Percentiles rank a stretch among this genome's conserved stretches.
Conservation (phyloP, 257 asterid genomes). For the Nicotiana undulata region DNA sequence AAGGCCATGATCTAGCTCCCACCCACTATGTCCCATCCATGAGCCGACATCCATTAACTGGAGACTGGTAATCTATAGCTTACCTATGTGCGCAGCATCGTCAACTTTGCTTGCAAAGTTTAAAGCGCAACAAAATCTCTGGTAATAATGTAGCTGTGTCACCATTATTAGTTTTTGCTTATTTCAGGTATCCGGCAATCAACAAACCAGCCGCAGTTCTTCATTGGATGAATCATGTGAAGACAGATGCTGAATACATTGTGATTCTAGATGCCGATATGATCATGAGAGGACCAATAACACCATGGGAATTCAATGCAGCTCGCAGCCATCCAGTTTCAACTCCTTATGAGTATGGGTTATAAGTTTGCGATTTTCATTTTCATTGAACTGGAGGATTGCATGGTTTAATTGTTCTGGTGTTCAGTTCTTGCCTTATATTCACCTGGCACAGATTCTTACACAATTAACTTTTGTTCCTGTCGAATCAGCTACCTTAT, state of each 20-base stretch:
- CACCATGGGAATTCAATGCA: constrained; percentile 98
- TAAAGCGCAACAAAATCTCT: no score
- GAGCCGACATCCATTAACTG: constrained; percentile 95
- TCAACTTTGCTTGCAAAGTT: no score
- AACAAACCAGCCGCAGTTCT: constrained; percentile 93
- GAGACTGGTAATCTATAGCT: constrained; percentile 68
- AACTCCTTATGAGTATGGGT: constrained; percentile 86
- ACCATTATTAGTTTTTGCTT: constrained; percentile 6
- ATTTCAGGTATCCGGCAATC: constrained; percentile 90
- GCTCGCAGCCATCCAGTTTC: constrained; percentile 72
- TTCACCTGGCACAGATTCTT: background rate
- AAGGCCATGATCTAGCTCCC: constrained; percentile 87
- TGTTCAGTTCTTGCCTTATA: background rate
- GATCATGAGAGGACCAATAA: constrained; percentile 90
- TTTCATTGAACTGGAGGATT: background rate
- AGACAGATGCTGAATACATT: constrained; percentile 82
- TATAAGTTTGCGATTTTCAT: background rate
- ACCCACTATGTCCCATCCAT: constrained; percentile 96
- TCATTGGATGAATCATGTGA: constrained; percentile 93
- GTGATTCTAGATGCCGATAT: constrained; percentile 90
- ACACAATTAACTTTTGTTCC: background rate
- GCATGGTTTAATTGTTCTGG: background rate
- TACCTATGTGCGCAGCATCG: background rate
- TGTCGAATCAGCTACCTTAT: constrained; percentile 59
- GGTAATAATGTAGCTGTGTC: no score